Base-by-base conservation (phyloP, 306 rosid species). In the Citrullus amarus region DNA sequence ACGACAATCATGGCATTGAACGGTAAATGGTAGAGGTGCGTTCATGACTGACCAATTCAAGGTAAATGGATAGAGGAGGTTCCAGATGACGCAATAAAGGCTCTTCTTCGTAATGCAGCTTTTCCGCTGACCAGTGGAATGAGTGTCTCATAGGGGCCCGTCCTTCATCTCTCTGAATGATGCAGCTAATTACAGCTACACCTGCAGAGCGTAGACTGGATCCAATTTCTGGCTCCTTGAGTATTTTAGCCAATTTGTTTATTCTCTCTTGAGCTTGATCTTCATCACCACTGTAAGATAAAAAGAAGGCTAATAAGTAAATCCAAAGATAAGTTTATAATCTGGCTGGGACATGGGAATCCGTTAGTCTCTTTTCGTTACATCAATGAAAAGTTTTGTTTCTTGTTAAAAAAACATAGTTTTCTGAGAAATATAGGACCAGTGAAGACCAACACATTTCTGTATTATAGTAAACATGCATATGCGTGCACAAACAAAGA, bases 141-240 rank as follows among this genome's bases (percentile, higher is more conserved):
- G 99, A 95, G 89, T 95, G 99, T 89, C 99, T 92, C 97, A 95
- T 95, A n/a, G 99, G 99, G 46, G 99, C 81, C 72, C 99, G 92
- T 78, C 99, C 99, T 86, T 95, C 99, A 86, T 95, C 97, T 84
- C 99, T 95, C 83, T 91, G 99, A 80, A 95, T 91, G 79, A 95
- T 95, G 79, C 99, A 95, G 82, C 97, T 95, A 80, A 95, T 91
- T 76, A 87, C 96, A 43, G 90, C 92, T 76, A 95, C 97, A 82
- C 97, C 99, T 50, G 93, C 89, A 79, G 85, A 73, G 38, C 80
- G 89, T 57, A 92, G 82, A 79, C 84, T 86, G 43, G 93, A 88
- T 63, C 93, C 92, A 69, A 92, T 84, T 84, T 89, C 99, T 86
- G 85, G 84, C 63, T 92, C 97, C 85, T 85, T 92, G 28, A 95